A percentile compares a stretch with the other conserved stretches of the same genome.
Conservation (phyloP, 2,329 filamentous ascomycete genomes). For the Alternaria sp. region DNA sequence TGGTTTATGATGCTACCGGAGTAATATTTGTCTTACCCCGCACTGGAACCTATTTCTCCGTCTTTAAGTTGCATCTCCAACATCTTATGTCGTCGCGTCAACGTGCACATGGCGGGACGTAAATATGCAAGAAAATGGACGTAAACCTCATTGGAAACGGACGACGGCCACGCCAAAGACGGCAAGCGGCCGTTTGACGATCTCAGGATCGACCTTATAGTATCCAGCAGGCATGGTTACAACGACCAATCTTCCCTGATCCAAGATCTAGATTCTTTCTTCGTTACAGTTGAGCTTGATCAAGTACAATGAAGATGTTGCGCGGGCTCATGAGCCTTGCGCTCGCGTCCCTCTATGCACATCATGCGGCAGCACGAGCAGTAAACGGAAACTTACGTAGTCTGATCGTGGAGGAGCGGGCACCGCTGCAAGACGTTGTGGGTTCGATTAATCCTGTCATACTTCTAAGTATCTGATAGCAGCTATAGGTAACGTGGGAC, state of each 20-base stretch:
- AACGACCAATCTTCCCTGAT: background rate
- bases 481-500: conserved; percentile 69
- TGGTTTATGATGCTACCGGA: background rate
- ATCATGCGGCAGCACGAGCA: background rate
- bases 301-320: background rate
- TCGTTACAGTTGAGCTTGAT: background rate
- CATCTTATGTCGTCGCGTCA: background rate
- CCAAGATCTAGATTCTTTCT: background rate
- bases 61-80: background rate
- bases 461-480: background rate
- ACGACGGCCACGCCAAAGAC: background rate
- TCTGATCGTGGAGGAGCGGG: background rate
- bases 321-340: background rate
- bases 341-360: background rate
- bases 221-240: background rate
- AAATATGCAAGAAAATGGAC: background rate
- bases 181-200: background rate
- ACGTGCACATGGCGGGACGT: background rate
- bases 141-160: background rate
- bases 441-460: conserved; percentile 20
- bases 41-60: background rate
- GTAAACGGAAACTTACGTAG: background rate
- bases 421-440: conserved; percentile 62
- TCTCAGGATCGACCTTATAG: background rate
- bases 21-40: background rate